These are phyloP conservation scores for Amauroascus verrucosus DNA, from an alignment of 2,329 filamentous ascomycete genomes.

Conservation along the genomic window DNA sequence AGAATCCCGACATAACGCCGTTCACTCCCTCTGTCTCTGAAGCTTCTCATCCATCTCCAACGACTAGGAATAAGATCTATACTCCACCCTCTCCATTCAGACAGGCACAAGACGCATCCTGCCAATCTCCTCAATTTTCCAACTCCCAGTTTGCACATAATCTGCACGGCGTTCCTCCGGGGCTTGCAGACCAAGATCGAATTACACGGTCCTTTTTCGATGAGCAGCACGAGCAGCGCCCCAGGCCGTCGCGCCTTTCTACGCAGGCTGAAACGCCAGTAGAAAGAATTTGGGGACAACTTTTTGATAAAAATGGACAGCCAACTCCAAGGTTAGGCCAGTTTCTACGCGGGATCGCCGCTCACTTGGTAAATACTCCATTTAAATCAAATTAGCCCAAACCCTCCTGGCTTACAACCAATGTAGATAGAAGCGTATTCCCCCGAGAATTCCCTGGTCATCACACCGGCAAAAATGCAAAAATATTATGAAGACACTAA, in stretches of 20 bases:
- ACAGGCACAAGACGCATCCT: conserved; percentile 15
- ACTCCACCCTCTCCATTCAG: conserved; percentile 46
- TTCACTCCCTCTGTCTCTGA: conserved; percentile 31
- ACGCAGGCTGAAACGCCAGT: conserved; percentile 47
- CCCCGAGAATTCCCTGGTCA: conserved; percentile 57
- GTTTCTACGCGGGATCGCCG: conserved; percentile 62
- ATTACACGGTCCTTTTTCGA: conserved; percentile 29
- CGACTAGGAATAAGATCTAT: conserved; percentile 30
- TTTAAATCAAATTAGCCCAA: neutral
- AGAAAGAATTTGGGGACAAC: conserved; percentile 63
- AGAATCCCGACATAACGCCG: conserved; percentile 19
- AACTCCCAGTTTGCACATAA: conserved; percentile 21
- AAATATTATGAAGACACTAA: conserved; percentile 60
- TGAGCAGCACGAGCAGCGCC: conserved; percentile 29
- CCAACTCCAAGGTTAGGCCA: conserved; percentile 60
- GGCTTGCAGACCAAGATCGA: conserved; percentile 15
- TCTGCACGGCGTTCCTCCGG: conserved; percentile 16
- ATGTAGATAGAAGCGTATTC: conserved; percentile 58
- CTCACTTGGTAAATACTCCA: conserved; percentile 52
- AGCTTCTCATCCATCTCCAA: conserved; percentile 12
- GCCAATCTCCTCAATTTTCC: conserved; percentile 20
- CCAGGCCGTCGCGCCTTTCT: conserved; percentile 31
- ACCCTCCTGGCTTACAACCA: neutral
- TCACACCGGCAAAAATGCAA: conserved; percentile 65
- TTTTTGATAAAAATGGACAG: conserved; percentile 59